These are phyloP conservation scores for Przewalskia tangutica DNA, from an alignment of 257 asterid species.

Conservation along the genomic window DNA sequence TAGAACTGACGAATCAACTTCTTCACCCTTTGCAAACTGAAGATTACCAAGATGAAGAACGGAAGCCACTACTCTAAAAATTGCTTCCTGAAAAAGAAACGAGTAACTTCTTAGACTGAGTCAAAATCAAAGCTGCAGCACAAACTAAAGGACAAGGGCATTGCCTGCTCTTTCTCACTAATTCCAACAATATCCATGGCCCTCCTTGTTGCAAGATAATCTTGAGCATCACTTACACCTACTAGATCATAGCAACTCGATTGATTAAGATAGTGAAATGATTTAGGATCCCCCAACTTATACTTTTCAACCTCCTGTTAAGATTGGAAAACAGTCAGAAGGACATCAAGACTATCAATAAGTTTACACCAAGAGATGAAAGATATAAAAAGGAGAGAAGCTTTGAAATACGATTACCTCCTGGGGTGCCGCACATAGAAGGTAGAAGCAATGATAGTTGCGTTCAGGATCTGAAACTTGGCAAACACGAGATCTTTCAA, in stretches of 20 bases:
- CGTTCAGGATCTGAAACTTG: slow-evolving; percentile 96
- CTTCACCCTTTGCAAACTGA: slow-evolving; percentile 75
- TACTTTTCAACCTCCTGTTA: slow-evolving; percentile 77
- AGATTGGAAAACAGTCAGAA: slow-evolving; percentile 16
- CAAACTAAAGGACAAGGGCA: neutral
- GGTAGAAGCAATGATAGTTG: slow-evolving; percentile 93
- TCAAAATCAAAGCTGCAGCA: too few relatives aligned
- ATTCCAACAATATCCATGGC: slow-evolving; percentile 99
- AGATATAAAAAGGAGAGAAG: neutral
- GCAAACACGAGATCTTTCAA: slow-evolving; percentile 98
- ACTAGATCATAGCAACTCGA: slow-evolving; percentile 82
- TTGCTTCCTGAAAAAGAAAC: slow-evolving; percentile 62
- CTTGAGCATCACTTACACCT: slow-evolving; percentile 89
- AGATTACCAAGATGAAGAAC: slow-evolving; percentile 92
- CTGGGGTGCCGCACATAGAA: slow-evolving; percentile 95
- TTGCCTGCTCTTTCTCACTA: slow-evolving; percentile 85
- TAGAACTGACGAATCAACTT: slow-evolving; percentile 72
- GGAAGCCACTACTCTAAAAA: slow-evolving; percentile 94
- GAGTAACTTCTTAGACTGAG: slow-evolving; percentile 8
- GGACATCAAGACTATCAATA: slow-evolving; percentile 5
- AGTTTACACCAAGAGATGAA: neutral
- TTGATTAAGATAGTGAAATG: slow-evolving; percentile 84
- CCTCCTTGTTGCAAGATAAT: slow-evolving; percentile 90
- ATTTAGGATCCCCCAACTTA: slow-evolving; percentile 66
- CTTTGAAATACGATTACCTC: slow-evolving; percentile 40